Evolutionary conservation across 2,329 filamentous ascomycete species (phyloP), one percentile per base, ranked within the genome.

Genomic region (Stachybotrys chartarum): DNA sequence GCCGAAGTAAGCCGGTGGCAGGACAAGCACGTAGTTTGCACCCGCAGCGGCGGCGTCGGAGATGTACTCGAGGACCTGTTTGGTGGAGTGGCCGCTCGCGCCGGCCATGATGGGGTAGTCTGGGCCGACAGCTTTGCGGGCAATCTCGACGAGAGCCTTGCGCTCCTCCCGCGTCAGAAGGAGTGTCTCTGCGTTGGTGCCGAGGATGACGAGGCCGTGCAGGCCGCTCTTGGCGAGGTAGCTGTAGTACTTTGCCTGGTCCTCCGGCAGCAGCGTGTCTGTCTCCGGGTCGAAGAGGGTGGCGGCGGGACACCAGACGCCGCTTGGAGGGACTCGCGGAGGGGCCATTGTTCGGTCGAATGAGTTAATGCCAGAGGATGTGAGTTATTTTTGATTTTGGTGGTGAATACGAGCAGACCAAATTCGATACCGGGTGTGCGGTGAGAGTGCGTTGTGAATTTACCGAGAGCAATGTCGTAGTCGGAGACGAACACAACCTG

Each of bases 71-170:
- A 85, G 74, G 4, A 82, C 81, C 68, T 88, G 84, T 59, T 78
- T 77, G 3, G 82, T 87, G 16, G 82, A 86, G 67, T 87, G 84
- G 0, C 80, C 83, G 17, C 83, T 78, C 7, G 84, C 81, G 39
- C 85, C 85, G 74, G 52, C 91, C 78, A 94, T 91, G 60, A 96
- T 78, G 32, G 92, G 91, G 70, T 93, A 96, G 70, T 93, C 86
- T 0, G 90, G 88, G 0, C 92, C 91, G 51, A 95, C 87, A 52
- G 83, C 83, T 66, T 90, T 87, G 56, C 91, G 84, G 69, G 85
- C 85, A 11, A 79, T 72, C 31, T 72, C 66, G 30, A 88, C 75
- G n/a, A 87, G 75, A 46, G 74, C 72, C 51, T 71, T 72, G 55
- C 83, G 76, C 68, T 86, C 83, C 60, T 82, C 77, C n/a, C 80